Evolutionary conservation across 495 filamentous ascomycete genomes (phyloP), one percentile per base, ranked within the genome.

Genomic region (Trypethelium eluteriae): DNA sequence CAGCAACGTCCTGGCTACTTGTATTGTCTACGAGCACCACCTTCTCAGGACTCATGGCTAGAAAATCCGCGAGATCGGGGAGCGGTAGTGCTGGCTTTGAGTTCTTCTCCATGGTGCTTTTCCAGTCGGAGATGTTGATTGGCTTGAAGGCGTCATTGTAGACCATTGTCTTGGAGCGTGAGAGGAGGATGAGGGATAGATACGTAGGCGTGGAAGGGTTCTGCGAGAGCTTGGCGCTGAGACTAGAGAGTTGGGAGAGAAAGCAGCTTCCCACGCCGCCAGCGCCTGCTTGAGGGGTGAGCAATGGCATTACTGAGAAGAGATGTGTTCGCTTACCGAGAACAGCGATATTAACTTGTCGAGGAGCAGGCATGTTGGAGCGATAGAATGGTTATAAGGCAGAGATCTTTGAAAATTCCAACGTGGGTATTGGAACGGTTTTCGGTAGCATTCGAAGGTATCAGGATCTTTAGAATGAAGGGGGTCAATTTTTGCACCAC

Each of bases 211-310:
- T 82, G 76, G 73, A 83, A 81, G 66, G 75, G 73, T 71, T 67
- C 63, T 70, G 72, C 53, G 85, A 80, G 62, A 88, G 80, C 65
- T 81, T 82, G 61, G 68, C 64, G 9, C 82, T 71, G 18, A 89
- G 81, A 18, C 70, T 69, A 65, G 79, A 76, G 66, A 97, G 86
- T 76, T 98, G 94, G 65, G 80, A 78, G 70, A 98, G 86, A 83
- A 98, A 97, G 73, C 85, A 85, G 76, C 90, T 89, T 67, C 94
- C 94, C 64, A 98, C 94, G 64, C 94, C 93, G 71, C 94, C 94
- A 69, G 88, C 89, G 70, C 94, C 94, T 97, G 70, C 10, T 32
- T 14, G 49, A 34, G 38, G 38, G 61, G 38, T 67, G 53, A 68
- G 64, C n/a, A 69, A 61, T 4, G 61, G 34, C 44, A 71, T 47